Base-by-base conservation (phyloP, 306 rosid genomes). In the Citrullus colocynthis region DNA sequence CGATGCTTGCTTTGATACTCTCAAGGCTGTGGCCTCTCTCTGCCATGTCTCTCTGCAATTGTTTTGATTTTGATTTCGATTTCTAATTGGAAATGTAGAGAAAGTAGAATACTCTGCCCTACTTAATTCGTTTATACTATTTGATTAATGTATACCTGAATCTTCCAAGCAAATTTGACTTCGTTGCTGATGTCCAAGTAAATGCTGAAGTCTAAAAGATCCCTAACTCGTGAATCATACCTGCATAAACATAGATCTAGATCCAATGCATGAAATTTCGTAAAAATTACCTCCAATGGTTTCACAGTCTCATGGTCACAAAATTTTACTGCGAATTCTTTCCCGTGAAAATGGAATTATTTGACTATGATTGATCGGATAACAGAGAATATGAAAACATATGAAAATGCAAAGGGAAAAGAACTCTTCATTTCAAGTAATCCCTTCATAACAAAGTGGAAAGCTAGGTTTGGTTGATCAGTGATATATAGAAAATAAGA, bases 11-110 rank as follows among this genome's bases (percentile, higher is more conserved):
- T 82, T 95, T 95, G 88, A 95, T 95, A 84, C 98, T 92, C 84
- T 95, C 98, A 60, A 95, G 97, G 73, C 97, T 95, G 55, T 95
- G 97, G 63, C 98, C 98, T 74, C 98, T 93, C 73, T 95, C 98
- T 24, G 98, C 96, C 98, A 92, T 95, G 87, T 95, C 98, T 80
- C 97, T 90, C 98, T 95, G 82, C 74, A 74, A 80, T 81, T 1
- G 51, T 75, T 39, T 86, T 16, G 78, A 75, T 75, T 39, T 86
- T 16, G 78, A 75, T 49, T 80, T 58, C 75, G 5, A 72, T 15
- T 34, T 36, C 2, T 36, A 81, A 20, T 48, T 37, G 30, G 24
- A 57, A 32, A 15, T 1, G 34, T 17, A 36, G 44, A 20, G 57
- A 15, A 48, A 13, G 16, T 32, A 16, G 28, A 36, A 64, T 52